Base-by-base conservation (phyloP, 2,329 filamentous ascomycete species). In the Arthroderma sp. region DNA sequence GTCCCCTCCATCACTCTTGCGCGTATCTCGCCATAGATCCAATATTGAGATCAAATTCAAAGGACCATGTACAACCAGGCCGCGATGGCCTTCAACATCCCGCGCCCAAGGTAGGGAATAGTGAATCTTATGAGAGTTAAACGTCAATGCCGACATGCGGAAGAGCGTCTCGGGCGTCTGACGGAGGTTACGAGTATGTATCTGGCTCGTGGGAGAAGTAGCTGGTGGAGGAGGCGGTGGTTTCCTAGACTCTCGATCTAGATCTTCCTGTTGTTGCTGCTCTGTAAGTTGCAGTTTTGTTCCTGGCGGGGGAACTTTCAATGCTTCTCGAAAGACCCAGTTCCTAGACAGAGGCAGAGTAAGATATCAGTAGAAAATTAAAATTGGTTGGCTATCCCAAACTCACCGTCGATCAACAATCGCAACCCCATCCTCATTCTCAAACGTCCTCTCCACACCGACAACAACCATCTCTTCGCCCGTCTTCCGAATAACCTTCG, bases 401-500 rank as follows among this genome's bases (percentile, higher is more conserved):
- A 36, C 55, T 40, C 50, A 73, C 64, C 79, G 66, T 51, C 64
- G 64, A 57, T 82, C 79, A 31, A 72, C 57, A 29, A 82, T 52
- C 0, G 68, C 68, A 38, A 75, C 51, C 0, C 75, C 77, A 15
- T 65, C 52, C 4, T 68, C 64, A 33, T 71, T 72, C 54, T 67
- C 64, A 45, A 78, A 74, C 47, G 71, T 67, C 61, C 81, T 82
- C 58, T 78, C 71, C 0, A 83, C 73, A 1, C 77, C 69, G 0
- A 82, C 78, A 1, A 82, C 68, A 0, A 82, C 67, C 78, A 82
- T 81, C 49, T 76, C 74, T 30, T 73, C 69, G 0, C 70, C 77
- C 0, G 68, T 72, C 29, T 68, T 67, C 7, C 64, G 63, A 28
- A 76, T 74, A 48, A 62, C 67, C 58, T 81, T 82, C 0, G 72